Conservation (phyloP, 495 filamentous ascomycete species). For the Aspergillus panamensis region DNA sequence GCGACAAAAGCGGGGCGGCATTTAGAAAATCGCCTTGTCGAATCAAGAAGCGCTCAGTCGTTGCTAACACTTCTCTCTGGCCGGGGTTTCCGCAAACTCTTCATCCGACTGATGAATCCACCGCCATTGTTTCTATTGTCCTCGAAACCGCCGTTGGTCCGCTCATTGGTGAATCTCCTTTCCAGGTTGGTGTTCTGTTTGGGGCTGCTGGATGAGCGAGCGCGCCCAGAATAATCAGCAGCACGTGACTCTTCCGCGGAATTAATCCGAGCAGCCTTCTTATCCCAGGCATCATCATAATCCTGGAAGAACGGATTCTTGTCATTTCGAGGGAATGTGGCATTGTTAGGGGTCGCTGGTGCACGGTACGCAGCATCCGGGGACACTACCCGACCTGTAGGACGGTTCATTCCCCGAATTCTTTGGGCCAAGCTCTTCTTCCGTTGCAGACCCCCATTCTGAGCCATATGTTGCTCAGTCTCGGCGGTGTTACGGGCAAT, state of each 20-base stretch:
- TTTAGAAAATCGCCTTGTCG: background rate
- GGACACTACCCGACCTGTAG: constrained; percentile 49
- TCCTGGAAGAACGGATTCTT: constrained; percentile 87
- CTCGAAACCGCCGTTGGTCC: constrained; percentile 36
- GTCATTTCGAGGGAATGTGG: constrained; percentile 45
- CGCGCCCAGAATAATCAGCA: constrained; percentile 31
- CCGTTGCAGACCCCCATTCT: constrained; percentile 63
- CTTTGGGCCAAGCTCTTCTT: constrained; percentile 94
- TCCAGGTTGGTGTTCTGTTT: constrained; percentile 55
- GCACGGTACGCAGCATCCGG: constrained; percentile 47
- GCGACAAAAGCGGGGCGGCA: background rate
- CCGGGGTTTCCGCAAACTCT: constrained; percentile 67
- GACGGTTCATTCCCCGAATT: constrained; percentile 62
- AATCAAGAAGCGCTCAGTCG: constrained; percentile 19
- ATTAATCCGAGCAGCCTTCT: constrained; percentile 59
- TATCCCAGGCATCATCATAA: constrained; percentile 70
- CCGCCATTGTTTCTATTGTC: constrained; percentile 46
- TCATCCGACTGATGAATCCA: constrained; percentile 82
- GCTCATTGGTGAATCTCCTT: constrained; percentile 68
- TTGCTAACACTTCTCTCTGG: constrained; percentile 44
- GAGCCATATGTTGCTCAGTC: constrained; percentile 26
- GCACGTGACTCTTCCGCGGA: constrained; percentile 45
- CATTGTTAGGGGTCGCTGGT: constrained; percentile 29
- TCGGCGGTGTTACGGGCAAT: constrained; percentile 43
- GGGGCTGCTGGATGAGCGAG: constrained; percentile 61